Evolutionary conservation across 2,329 filamentous ascomycete genomes (phyloP), one percentile per base, ranked within the genome.

Genomic region (Pseudopithomyces maydicus): DNA sequence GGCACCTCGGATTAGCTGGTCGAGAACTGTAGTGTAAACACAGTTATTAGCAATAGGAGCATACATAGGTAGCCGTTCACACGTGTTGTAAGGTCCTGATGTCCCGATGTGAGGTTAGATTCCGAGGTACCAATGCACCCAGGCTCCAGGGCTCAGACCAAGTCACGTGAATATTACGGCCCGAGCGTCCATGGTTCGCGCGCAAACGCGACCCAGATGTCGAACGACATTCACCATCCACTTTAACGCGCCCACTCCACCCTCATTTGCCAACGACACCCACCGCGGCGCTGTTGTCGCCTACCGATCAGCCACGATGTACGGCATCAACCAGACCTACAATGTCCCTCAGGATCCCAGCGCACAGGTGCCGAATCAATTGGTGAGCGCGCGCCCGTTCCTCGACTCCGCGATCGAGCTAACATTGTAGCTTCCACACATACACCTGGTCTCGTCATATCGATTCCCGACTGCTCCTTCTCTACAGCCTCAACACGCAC

Each of bases 361-460:
- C 58, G 63, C 64, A 54, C 68, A 72, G 62, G 73, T 76, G 55
- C 72, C 72, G 23, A 65, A 64, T 43, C 62, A 73, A 15, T 54
- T 76, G 15, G 73, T 75, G 61, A 63, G 72, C 63, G 50, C 63
- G 50, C 57, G 38, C 43, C 55, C 22, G 23, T 26, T 20, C 56
- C 29, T 41, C 46, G 57, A 53, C 52, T 56, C 54, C 41, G 41
- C 39, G 43, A 59, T 33, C 46, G 50, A 51, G 58, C 68, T 70
- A 53, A 69, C 54, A 44, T 43, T 39, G 43, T 57, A 95, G 91
- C 85, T 96, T 72, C 89, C 88, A 52, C 94, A 98, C 80, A 87
- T 97, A 67, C 94, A 98, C 76, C 86, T 97, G 60, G 82, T 97
- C 62, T 97, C 92, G 47, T 89, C 88, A 39, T 90, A 89, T 74